phyloP scores from a whole-genome alignment of 2,329 filamentous ascomycete genomes.

The Cordyceps pruinosa region DNA sequence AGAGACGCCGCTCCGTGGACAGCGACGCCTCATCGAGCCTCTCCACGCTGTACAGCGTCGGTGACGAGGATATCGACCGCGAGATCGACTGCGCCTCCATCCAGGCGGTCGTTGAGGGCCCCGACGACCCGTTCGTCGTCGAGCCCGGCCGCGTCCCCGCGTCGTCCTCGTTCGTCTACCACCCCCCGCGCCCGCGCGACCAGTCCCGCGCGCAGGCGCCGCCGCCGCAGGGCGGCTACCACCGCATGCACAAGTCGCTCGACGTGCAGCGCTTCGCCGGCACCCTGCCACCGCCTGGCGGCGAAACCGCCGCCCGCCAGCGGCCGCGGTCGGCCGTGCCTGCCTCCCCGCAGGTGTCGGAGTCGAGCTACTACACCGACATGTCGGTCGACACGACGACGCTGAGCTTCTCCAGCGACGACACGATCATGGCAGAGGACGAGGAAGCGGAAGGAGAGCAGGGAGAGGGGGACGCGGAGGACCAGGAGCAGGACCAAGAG shows the following conservation, averaged over 20 bases:
- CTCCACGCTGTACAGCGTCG: conserved; percentile 51
- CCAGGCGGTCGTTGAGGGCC: not conserved
- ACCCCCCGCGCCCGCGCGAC: not conserved
- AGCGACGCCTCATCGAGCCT: conserved; percentile 46
- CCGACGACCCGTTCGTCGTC: conserved; percentile 28
- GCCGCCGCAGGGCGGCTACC: not conserved
- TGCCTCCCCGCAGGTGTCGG: conserved; percentile 13
- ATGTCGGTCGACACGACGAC: conserved; percentile 17
- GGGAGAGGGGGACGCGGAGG: conserved; percentile 3
- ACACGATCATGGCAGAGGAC: not conserved
- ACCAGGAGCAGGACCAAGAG: not conserved
- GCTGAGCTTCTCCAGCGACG: not conserved
- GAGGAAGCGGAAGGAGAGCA: conserved; percentile 1
- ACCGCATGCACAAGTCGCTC: not conserved
- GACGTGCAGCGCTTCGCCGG: conserved; percentile 5
- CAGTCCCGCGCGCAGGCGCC: not conserved
- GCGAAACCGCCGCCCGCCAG: too few species aligned
- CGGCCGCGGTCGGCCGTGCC: conserved; percentile 12
- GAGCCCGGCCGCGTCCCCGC: conserved; percentile 13
- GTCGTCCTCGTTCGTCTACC: conserved; percentile 7
- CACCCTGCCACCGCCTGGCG: conserved; percentile 1
- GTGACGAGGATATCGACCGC: conserved; percentile 32
- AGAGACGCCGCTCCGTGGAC: conserved; percentile 27
- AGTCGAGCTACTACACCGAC: conserved; percentile 21
- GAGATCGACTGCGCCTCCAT: conserved; percentile 20